phyloP scores from a whole-genome alignment of 169 alveolate genomes.

The Plasmodium knowlesi region DNA sequence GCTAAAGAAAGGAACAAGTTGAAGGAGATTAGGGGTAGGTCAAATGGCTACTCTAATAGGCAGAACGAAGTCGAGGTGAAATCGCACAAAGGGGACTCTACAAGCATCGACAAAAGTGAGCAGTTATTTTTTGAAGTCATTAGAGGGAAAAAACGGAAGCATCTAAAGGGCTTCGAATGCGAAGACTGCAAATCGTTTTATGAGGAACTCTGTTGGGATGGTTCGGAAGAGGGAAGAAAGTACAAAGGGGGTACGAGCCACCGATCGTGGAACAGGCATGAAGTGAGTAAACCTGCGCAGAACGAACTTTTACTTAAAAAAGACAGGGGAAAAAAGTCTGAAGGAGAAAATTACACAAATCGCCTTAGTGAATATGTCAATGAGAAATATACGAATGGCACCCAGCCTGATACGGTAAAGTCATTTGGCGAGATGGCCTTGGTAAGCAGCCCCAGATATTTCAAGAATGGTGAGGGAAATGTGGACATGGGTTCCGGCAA shows the following conservation, averaged over 20 bases:
- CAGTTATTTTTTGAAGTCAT: conserved; percentile 57
- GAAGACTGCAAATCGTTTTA: conserved; percentile 58
- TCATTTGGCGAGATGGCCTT: neutral
- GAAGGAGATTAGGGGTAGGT: neutral
- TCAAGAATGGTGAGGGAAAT: neutral
- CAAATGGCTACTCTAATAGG: neutral
- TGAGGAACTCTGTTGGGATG: conserved; percentile 55
- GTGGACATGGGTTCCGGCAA: neutral
- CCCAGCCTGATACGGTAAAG: neutral
- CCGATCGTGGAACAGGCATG: neutral
- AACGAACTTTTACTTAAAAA: conserved; percentile 3
- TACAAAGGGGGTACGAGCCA: neutral
- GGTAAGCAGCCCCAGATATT: neutral
- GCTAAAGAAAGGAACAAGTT: neutral
- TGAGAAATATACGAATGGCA: neutral
- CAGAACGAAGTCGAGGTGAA: neutral
- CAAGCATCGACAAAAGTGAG: neutral
- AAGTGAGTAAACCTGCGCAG: neutral
- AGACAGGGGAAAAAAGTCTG: neutral
- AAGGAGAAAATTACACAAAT: neutral
- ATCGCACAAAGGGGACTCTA: neutral
- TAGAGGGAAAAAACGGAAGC: conserved; percentile 51
- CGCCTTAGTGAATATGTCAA: neutral
- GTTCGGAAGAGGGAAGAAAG: neutral
- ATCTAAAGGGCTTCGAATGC: conserved; percentile 63